These are phyloP conservation scores for Rhodofomes roseus DNA, from an alignment of 1,284 basidiomycete species.

Conservation along the genomic window DNA sequence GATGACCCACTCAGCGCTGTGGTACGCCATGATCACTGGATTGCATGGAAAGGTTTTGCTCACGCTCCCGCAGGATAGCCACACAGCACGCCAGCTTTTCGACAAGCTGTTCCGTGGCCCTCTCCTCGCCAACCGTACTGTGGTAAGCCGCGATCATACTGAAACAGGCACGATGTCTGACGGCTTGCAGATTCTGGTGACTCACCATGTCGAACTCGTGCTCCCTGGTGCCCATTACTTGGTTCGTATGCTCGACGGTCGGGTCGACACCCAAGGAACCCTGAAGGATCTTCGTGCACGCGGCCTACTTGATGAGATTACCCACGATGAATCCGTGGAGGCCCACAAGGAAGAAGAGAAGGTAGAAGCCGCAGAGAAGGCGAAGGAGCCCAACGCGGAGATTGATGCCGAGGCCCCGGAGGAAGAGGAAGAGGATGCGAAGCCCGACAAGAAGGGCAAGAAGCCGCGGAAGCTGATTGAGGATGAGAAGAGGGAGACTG, in stretches of 20 bases:
- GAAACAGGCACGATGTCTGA: background rate
- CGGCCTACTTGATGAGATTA: conserved; percentile 58
- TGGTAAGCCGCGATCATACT: conserved; percentile 39
- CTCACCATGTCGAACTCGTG: conserved; percentile 74
- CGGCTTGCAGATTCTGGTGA: conserved; percentile 52
- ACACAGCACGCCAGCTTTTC: conserved; percentile 67
- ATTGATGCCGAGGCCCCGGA: conserved; percentile 16
- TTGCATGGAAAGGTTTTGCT: background rate
- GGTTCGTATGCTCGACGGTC: conserved; percentile 71
- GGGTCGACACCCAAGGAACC: conserved; percentile 66
- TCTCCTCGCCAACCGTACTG: conserved; percentile 61
- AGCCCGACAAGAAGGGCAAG: conserved; percentile 34
- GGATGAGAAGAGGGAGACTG: conserved; percentile 69
- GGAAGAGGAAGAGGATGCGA: conserved; percentile 2
- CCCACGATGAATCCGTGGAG: conserved; percentile 37
- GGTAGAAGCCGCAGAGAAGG: conserved; percentile 32
- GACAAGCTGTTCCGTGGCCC: conserved; percentile 63
- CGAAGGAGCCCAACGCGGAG: conserved; percentile 21
- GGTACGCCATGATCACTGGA: conserved; percentile 34
- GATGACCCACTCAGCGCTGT: conserved; percentile 75
- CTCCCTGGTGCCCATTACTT: conserved; percentile 67
- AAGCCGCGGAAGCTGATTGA: conserved; percentile 63
- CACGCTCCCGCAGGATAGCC: conserved; percentile 53
- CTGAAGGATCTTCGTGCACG: conserved; percentile 53
- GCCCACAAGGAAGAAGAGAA: conserved; percentile 30